Evolutionary conservation across 129 eudicot species (phyloP), one percentile per base, ranked within the genome.

Genomic region (Escallonia herrerae): DNA sequence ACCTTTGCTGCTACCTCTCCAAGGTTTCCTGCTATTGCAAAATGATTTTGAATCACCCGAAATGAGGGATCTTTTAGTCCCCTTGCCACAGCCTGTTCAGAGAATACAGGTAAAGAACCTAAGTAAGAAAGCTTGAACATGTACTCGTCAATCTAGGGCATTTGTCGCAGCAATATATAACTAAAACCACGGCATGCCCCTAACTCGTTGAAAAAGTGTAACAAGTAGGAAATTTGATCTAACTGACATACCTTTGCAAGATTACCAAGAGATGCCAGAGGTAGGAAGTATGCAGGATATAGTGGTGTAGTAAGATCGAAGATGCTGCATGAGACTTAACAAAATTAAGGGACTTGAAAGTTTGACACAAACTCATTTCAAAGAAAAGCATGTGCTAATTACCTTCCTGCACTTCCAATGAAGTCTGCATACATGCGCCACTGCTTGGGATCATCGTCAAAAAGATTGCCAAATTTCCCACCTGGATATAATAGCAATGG

Each of bases 351-450:
- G 39, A 58, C 64, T 41, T 6, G 12, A 62, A 22, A 22, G 33
- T 22, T 53, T 13, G 67, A 53, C 56, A 63, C 33, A 6, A 37
- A 45, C 52, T 43, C 22, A 55, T 11, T 46, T 39, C 50, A n/a
- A 52, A 60, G 39, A 10, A 57, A 40, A 54, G 43, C 10, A 62
- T 40, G 47, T 37, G 50, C 10, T 11, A 63, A 39, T 58, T 66
- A 90, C 99, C 99, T 89, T 72, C 99, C 99, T 53, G 95, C 89
- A 78, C 99, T 94, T 67, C 99, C 99, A 67, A 94, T 84, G 72
- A 94, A 94, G 77, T 89, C 99, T 11, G 99, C 99, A 80, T 89
- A 94, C 89, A 94, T 80, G 54, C 99, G 96, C 99, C 99, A 94
- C 67, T 86, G 97, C 76, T 84, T 94, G 53, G 99, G 99, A 74